Conservation (phyloP, 1,139 yeast genomes). For the Candida dubliniensis region DNA sequence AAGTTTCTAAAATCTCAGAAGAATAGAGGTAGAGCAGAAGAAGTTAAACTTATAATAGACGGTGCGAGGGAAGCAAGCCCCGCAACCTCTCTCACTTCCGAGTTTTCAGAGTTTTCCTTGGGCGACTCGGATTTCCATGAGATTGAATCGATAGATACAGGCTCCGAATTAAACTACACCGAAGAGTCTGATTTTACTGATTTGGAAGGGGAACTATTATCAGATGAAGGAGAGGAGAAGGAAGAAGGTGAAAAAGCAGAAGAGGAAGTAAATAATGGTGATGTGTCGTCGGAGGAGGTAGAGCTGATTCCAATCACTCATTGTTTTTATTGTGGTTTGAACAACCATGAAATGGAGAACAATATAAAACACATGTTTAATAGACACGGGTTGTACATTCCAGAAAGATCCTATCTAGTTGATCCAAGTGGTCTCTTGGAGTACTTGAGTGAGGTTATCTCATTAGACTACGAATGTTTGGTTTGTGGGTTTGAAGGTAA, state of each 20-base stretch:
- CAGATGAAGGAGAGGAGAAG: constrained; percentile 16
- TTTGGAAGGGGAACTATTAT: constrained; percentile 20
- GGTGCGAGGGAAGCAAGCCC: constrained; percentile 48
- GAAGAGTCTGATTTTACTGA: constrained; percentile 45
- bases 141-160: constrained; percentile 38
- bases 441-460: constrained; percentile 43
- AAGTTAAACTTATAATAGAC: constrained; percentile 5
- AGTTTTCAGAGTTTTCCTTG: constrained; percentile 63
- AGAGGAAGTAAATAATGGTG: constrained; percentile 27
- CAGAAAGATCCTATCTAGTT: constrained; percentile 43
- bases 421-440: constrained; percentile 47
- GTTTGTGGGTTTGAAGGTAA: constrained; percentile 56
- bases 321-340: constrained; percentile 44
- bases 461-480: constrained; percentile 49
- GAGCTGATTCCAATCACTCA: constrained; percentile 29
- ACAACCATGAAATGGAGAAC: constrained; percentile 38
- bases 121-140: constrained; percentile 45
- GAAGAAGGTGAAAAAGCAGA: constrained; percentile 23
- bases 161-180: constrained; percentile 48
- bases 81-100: constrained; percentile 53
- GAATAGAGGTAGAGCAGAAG: constrained; percentile 16
- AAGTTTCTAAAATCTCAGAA: constrained; percentile 16
- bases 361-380: constrained; percentile 51
- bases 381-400: constrained; percentile 51
- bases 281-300: constrained; percentile 24